phyloP scores from a whole-genome alignment of 176 grass and related monocot genomes.

The Panicum miliaceum region DNA sequence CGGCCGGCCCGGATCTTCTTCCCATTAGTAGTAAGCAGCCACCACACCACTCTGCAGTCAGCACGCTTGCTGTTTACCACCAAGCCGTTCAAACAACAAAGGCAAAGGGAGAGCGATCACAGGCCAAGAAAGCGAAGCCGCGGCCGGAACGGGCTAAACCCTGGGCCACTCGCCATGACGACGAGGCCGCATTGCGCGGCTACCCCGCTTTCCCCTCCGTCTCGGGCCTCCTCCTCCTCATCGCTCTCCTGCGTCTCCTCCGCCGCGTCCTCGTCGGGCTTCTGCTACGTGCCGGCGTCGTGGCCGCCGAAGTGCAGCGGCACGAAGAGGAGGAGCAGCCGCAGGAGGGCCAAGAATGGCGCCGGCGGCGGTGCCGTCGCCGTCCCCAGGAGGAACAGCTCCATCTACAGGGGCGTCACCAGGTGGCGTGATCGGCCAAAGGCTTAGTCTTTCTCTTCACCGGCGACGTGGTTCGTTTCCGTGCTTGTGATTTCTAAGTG shows the following conservation, averaged over 20 bases:
- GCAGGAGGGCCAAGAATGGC: conserved; percentile 27
- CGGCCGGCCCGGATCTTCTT: background rate
- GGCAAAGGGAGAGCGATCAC: background rate
- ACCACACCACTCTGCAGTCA: background rate
- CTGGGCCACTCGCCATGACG: conserved; percentile 17
- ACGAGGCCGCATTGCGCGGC: background rate
- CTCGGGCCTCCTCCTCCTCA: background rate
- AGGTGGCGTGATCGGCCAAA: conserved; percentile 48
- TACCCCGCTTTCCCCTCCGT: conserved; percentile 32
- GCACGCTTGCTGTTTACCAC: background rate
- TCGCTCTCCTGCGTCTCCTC: conserved; percentile 25
- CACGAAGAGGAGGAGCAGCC: conserved; percentile 39
- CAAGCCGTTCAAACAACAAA: background rate
- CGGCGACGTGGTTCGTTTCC: background rate
- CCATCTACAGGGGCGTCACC: conserved; percentile 74
- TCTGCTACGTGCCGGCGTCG: conserved; percentile 39
- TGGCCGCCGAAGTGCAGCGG: background rate
- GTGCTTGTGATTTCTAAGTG: background rate
- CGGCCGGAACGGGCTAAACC: background rate
- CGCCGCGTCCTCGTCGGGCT: conserved; percentile 32
- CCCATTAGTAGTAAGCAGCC: background rate
- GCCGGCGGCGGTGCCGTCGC: background rate
- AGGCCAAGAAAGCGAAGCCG: background rate
- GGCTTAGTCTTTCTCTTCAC: background rate
- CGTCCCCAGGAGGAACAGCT: conserved; percentile 49